Base-by-base conservation (phyloP, 2,329 filamentous ascomycete genomes). In the Claviceps humidiphila region DNA sequence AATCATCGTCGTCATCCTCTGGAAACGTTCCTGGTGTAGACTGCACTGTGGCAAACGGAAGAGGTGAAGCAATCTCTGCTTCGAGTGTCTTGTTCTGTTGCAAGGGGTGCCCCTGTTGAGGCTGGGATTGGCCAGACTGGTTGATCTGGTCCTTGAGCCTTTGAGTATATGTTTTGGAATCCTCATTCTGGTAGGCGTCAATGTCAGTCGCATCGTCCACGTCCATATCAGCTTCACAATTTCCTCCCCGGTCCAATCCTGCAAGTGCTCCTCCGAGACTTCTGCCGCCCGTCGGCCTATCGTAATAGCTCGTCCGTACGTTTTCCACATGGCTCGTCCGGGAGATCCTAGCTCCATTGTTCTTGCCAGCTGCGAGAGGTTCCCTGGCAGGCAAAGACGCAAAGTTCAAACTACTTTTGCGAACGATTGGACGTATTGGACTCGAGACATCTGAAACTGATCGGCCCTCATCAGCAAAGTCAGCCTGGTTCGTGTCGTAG, bases 331-430 rank as follows among this genome's bases (percentile, higher is more conserved):
- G 85, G 61, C 88, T 95, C 6, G 81, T 87, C 55, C 87, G 77
- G 22, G 88, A 90, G 50, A 80, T 71, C 49, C 87, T 77, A 20
- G 78, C 76, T 16, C 84, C 89, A 61, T 89, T 80, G 64, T 86
- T 94, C 70, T 90, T 91, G 66, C 94, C 94, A 16, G 80, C 80
- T 37, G 82, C 81, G 50, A 97, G 73, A 39, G 91, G 91, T 62
- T 97, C 91, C 55, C 93, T 80, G 2, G 91, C 90, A 34, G 93
- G 93, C 13, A 98, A 74, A 17, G 93, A 89, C 40, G 93, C 89
- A 69, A 98, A 97, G 54, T 87, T 95, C 55, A 98, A 76, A 65
- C 91, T 97, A 68, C 90, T 95, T 74, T 97, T 97, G 55, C 91
- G 84, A 58, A 94, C 78, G 34, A 87, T 74, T 2, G 85, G 85